Evolutionary conservation across 1,139 yeast genomes (phyloP).

Genomic region (Debaryomyces nepalensis): DNA sequence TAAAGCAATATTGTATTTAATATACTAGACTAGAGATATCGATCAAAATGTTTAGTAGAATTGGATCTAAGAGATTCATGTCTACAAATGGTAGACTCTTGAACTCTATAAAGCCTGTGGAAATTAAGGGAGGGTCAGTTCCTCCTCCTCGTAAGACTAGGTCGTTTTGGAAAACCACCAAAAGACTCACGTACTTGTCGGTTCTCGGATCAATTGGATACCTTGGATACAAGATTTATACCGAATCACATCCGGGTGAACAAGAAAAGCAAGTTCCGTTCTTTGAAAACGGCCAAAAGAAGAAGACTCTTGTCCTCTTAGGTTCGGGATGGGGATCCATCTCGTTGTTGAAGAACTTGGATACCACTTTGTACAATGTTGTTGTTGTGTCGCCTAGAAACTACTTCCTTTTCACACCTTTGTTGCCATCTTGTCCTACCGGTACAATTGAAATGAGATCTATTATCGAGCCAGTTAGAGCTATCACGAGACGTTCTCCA

Average conservation of each 20-base stretch:
- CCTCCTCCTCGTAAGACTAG: constrained; percentile 3
- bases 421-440: constrained; percentile 91
- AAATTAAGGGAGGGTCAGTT: constrained; percentile 12
- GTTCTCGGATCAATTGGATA: constrained; percentile 48
- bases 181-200: constrained; percentile 32
- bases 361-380: constrained; percentile 85
- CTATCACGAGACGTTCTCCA: constrained; percentile 69
- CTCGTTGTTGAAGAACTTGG: constrained; percentile 79
- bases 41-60: constrained; percentile 15
- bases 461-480: constrained; percentile 83
- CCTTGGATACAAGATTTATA: constrained; percentile 59
- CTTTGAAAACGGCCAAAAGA: constrained; percentile 70
- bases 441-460: constrained; percentile 92
- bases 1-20: neutral
- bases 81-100: constrained; percentile 21
- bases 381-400: constrained; percentile 91
- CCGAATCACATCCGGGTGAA: constrained; percentile 62
- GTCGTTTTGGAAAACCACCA: constrained; percentile 35
- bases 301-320: constrained; percentile 85
- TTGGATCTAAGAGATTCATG: constrained; percentile 24
- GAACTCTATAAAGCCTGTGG: constrained; percentile 15
- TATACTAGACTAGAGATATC: neutral
- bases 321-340: constrained; percentile 97
- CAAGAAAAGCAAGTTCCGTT: constrained; percentile 61
- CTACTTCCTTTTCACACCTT: constrained; percentile 91